These are phyloP conservation scores for Penicillium paxilli DNA, from an alignment of 495 filamentous ascomycete species.

Conservation along the genomic window DNA sequence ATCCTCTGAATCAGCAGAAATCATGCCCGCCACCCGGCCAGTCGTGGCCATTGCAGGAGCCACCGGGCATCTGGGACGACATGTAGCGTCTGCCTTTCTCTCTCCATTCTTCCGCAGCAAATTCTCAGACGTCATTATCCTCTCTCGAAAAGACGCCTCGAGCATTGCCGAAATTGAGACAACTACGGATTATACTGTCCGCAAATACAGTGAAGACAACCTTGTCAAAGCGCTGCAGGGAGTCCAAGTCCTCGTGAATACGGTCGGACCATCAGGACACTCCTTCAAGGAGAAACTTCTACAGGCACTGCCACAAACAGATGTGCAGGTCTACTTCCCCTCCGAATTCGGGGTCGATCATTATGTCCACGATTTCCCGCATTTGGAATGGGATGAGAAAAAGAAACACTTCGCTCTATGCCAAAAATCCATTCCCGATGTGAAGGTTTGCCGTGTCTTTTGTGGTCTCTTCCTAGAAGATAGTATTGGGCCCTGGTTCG, in stretches of 20 bases:
- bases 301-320: conserved; percentile 14
- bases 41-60: conserved; percentile 30
- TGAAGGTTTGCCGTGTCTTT: conserved; percentile 28
- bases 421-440: conserved; percentile 3
- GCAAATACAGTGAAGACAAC: conserved; percentile 20
- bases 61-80: conserved; percentile 26
- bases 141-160: conserved; percentile 19
- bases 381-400: conserved; percentile 28
- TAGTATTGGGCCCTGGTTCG: conserved; percentile 30
- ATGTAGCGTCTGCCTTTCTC: conserved; percentile 23
- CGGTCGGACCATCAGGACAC: conserved; percentile 24
- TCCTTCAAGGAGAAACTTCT: conserved; percentile 22
- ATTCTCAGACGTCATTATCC: conserved; percentile 25
- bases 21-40: not conserved
- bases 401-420: conserved; percentile 21
- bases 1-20: not conserved
- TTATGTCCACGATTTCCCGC: conserved; percentile 27
- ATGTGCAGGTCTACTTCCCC: conserved; percentile 24
- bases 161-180: not conserved
- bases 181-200: conserved; percentile 7
- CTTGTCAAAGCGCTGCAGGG: conserved; percentile 17
- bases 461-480: conserved; percentile 29
- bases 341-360: conserved; percentile 33
- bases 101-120: conserved; percentile 13
- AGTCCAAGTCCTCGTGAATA: conserved; percentile 24